Base-by-base conservation (phyloP, 768 basidiomycete species). In the Collybia sp. region DNA sequence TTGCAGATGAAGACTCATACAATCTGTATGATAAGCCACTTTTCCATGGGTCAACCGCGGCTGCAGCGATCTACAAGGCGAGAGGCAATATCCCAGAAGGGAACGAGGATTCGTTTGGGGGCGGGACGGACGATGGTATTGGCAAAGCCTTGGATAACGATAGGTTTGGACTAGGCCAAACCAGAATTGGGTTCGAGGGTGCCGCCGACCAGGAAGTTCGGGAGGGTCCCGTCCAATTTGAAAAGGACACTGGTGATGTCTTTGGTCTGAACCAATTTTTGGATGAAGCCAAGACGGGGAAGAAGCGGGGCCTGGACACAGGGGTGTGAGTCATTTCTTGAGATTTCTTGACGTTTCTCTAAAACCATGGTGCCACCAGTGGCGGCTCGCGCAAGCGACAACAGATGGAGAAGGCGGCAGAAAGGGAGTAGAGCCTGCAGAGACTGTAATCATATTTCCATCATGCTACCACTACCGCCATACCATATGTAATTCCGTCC, bases 61-160 rank as follows among this genome's bases (percentile, higher is more conserved):
- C 91, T 0, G 93, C 95, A n/a, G 96, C 96, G n/a, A 99, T 99
- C 55, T 99, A 99, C 76, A 95, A 94, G 65, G 91, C 95, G 4
- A 77, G 85, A 19, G 93, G 94, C 0, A 88, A 91, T 54, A 88
- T 92, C 48, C 60, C 75, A 5, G 84, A 88, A 52, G 89, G 84
- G 25, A 88, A 89, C 59, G 92, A 97, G 35, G 94, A 96, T 43
- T 82, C 88, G 34, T 95, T 89, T 61, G 93, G 92, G 42, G 93
- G 89, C 46, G 94, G 94, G 33, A 96, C 94, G 2, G 93, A 94
- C 58, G 93, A 97, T 55, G 95, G 96, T 30, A 94, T 97, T 59
- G 79, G 80, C 16, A 83, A 85, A 56, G 93, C 93, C 5, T 71
- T 99, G 62, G 83, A 84, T 55, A 96, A 95, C 56, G 96, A 99